Evolutionary conservation across 2,329 filamentous ascomycete genomes (phyloP).

Genomic region (Fusarium metavorans): DNA sequence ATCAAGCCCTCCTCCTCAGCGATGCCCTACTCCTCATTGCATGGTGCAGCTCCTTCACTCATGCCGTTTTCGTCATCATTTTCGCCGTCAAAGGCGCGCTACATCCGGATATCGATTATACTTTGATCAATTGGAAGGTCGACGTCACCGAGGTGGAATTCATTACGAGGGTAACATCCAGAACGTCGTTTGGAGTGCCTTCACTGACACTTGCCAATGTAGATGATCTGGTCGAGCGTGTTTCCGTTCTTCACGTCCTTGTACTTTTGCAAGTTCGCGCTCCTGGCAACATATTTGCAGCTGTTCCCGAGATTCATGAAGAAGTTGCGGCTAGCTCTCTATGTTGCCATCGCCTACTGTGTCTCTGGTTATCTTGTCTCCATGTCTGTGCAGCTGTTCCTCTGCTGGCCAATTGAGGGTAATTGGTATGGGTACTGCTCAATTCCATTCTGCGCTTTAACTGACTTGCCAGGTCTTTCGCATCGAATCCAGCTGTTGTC

Average conservation of each 20-base stretch:
- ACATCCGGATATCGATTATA: constrained; percentile 20
- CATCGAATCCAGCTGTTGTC: neutral
- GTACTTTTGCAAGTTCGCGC: constrained; percentile 36
- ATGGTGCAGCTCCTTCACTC: constrained; percentile 13
- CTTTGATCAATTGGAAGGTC: constrained; percentile 19
- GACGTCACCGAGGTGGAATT: constrained; percentile 6
- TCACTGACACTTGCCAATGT: neutral
- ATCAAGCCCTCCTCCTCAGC: constrained; percentile 13
- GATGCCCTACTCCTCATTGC: constrained; percentile 21
- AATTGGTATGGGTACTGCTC: constrained; percentile 24
- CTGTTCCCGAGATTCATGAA: constrained; percentile 35
- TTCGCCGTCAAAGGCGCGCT: constrained; percentile 6
- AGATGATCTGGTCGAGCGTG: constrained; percentile 22
- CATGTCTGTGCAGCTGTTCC: constrained; percentile 18
- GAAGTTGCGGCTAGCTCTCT: constrained; percentile 17
- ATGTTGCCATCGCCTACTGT: constrained; percentile 10
- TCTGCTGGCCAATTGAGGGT: constrained; percentile 24
- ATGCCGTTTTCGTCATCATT: constrained; percentile 17
- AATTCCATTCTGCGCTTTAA: neutral
- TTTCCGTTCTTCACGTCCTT: constrained; percentile 32
- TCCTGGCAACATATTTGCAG: constrained; percentile 35
- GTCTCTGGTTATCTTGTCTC: constrained; percentile 8
- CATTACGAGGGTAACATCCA: neutral
- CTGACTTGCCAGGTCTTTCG: neutral
- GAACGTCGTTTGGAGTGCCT: neutral